Conservation (phyloP, 192 early-diverging fungal species). For the Linnemannia schmuckeri region DNA sequence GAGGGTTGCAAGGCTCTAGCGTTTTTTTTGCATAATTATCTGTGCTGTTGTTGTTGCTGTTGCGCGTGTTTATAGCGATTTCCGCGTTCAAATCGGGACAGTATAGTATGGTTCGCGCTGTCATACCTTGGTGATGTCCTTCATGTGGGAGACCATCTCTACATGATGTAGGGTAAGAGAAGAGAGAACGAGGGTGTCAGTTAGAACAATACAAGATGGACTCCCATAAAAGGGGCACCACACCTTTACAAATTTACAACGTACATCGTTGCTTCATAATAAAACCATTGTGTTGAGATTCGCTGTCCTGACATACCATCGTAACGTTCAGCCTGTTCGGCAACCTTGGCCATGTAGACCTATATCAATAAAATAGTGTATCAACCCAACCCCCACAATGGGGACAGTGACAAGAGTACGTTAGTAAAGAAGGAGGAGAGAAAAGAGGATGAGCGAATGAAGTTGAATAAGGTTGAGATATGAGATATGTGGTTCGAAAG, state of each 20-base stretch:
- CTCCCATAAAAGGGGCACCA: not conserved
- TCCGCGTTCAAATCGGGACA: constrained; percentile 87
- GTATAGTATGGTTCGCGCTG: constrained; percentile 70
- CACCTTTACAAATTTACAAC: not conserved
- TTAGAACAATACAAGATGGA: not conserved
- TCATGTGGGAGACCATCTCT: constrained; percentile 60
- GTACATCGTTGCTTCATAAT: not conserved
- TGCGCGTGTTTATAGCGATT: constrained; percentile 82
- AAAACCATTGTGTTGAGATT: not conserved
- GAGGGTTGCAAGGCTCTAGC: not conserved
- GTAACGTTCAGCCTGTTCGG: constrained; percentile 97
- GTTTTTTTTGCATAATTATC: constrained; percentile 71
- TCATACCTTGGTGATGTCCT: constrained; percentile 62
- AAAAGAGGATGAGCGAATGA: not conserved
- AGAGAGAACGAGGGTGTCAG: not conserved
- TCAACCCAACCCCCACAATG: not conserved
- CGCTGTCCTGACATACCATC: constrained; percentile 72
- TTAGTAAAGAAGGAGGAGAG: not conserved
- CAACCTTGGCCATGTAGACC: constrained; percentile 99
- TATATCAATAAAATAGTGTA: constrained; percentile 43
- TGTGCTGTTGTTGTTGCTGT: constrained; percentile 48
- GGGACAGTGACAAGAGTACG: not conserved
- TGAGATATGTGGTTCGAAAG: not conserved
- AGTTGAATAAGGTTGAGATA: not conserved
- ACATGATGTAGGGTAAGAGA: not conserved